These are phyloP conservation scores for Chloris gayana DNA, from an alignment of 176 grass and related monocot species.

Conservation along the genomic window DNA sequence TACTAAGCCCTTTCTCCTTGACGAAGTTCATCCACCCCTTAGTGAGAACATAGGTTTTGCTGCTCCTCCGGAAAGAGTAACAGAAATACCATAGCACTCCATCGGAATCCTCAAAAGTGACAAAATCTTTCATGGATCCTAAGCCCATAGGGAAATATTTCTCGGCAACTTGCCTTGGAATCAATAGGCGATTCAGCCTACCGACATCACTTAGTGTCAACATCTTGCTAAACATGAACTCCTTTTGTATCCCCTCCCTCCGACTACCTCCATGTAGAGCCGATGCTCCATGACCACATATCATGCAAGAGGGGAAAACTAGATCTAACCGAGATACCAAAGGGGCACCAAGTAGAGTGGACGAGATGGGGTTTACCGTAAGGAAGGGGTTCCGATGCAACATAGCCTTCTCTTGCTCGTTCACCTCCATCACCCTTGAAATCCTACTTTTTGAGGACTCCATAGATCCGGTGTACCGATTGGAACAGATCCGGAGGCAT, in stretches of 20 bases:
- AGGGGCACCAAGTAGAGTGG: neutral
- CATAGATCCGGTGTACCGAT: neutral
- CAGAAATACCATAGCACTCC: neutral
- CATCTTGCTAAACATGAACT: slow-evolving; percentile 7
- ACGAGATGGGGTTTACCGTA: neutral
- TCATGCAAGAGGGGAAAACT: neutral
- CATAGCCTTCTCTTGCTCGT: neutral
- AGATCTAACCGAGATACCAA: neutral
- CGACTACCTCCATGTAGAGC: neutral
- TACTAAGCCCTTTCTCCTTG: neutral
- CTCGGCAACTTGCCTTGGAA: neutral
- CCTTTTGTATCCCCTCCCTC: neutral
- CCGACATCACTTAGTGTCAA: neutral
- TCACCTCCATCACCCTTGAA: neutral
- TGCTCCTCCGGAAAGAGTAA: neutral
- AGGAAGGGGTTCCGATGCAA: neutral
- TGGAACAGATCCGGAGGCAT: neutral
- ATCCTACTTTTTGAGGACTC: neutral
- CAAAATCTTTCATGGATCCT: too few species aligned
- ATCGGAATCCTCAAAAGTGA: slow-evolving; percentile 1
- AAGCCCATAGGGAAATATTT: neutral
- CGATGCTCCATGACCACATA: neutral
- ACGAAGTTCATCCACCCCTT: neutral
- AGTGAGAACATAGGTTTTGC: neutral
- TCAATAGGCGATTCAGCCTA: neutral